These are phyloP conservation scores for Phytopythium montanum DNA, from an alignment of 352 stramenopile genomes.

Conservation along the genomic window DNA sequence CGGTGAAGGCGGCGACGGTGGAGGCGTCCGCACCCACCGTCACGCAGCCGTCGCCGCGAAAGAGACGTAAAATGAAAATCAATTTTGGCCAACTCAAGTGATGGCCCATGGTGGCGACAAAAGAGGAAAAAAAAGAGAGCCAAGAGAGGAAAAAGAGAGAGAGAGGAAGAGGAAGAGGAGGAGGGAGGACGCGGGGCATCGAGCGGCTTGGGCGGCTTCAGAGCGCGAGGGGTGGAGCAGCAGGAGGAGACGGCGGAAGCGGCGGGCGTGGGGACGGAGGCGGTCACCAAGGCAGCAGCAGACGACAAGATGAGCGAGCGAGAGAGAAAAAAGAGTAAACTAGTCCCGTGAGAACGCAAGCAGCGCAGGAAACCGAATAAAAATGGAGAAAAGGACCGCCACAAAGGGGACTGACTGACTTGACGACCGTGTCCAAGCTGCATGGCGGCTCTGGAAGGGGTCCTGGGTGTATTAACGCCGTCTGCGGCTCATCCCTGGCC, in stretches of 20 bases:
- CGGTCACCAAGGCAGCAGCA: neutral
- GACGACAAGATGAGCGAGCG: neutral
- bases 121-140: neutral
- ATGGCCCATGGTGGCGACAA: conserved; percentile 20
- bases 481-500: neutral
- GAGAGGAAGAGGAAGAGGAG: conserved; percentile 8
- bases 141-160: conserved; percentile 28
- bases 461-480: neutral
- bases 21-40: conserved; percentile 29
- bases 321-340: conserved; percentile 28
- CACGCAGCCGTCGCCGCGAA: conserved; percentile 65
- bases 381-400: neutral
- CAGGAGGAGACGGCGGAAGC: neutral
- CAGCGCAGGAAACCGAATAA: neutral
- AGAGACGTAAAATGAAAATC: conserved; percentile 92
- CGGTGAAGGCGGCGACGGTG: conserved; percentile 34
- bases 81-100: conserved; percentile 88
- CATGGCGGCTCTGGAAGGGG: too few species aligned
- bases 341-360: conserved; percentile 7
- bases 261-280: neutral
- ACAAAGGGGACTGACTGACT: too few species aligned
- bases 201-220: neutral
- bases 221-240: neutral
- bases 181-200: neutral
- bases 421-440: too few species aligned